A percentile compares a stretch with the other conserved stretches of the same genome.
These are phyloP conservation scores for Cercospora sp. DNA, from an alignment of 2,329 filamentous ascomycete genomes.

Conservation along the genomic window DNA sequence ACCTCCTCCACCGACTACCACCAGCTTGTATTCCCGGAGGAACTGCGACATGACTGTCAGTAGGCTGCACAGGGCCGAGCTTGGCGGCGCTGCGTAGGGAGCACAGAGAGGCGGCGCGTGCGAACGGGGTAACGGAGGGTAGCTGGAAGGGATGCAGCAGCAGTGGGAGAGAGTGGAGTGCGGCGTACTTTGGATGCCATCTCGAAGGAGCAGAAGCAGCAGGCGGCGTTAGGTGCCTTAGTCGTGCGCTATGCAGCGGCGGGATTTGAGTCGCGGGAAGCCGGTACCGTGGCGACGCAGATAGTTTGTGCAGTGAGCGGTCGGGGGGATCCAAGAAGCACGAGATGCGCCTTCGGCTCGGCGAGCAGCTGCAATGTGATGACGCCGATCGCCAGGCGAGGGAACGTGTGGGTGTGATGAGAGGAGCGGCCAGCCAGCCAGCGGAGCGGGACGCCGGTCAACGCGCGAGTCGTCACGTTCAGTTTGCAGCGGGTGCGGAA, in stretches of 20 bases:
- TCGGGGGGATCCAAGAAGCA: background rate
- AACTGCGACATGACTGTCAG: constrained; percentile 43
- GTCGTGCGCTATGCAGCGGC: constrained; percentile 13
- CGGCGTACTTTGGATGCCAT: constrained; percentile 41
- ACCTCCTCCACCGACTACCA: constrained; percentile 96
- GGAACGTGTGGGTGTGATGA: background rate
- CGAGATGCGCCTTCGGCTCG: constrained; percentile 4
- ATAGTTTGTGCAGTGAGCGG: constrained; percentile 5
- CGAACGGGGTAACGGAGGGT: constrained; percentile 13
- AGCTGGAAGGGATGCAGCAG: background rate
- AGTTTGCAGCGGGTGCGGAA: background rate
- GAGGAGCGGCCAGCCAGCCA: background rate
- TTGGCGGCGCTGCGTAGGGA: constrained; percentile 5
- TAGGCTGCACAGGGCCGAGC: constrained; percentile 15
- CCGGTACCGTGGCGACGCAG: constrained; percentile 8
- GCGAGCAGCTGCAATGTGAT: constrained; percentile 6
- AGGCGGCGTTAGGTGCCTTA: background rate
- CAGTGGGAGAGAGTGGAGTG: background rate
- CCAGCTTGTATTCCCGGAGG: constrained; percentile 60
- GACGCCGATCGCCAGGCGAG: background rate
- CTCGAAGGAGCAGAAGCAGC: constrained; percentile 20
- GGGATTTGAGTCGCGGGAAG: constrained; percentile 16
- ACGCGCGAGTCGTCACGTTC: background rate
- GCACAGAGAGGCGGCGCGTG: constrained; percentile 13
- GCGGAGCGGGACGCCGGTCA: background rate